A percentile compares a stretch with the other conserved stretches of the same genome.
Evolutionary conservation across 768 basidiomycete genomes (phyloP).

Genomic region (Pleurotus sapidus): DNA sequence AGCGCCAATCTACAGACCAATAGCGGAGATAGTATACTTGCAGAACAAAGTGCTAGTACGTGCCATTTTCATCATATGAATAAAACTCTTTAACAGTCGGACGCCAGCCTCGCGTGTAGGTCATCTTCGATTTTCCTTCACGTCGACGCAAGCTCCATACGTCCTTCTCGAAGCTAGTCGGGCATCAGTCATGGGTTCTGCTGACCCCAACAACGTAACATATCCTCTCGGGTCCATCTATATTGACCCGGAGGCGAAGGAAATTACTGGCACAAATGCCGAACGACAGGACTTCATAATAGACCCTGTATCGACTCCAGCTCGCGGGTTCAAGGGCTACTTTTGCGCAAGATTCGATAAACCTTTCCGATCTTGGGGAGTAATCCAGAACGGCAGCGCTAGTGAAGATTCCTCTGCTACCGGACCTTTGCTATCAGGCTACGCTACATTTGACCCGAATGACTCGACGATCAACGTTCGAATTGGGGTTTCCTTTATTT

Average conservation of each 20-base stretch:
- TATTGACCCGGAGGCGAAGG: conserved; percentile 37
- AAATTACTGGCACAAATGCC: conserved; percentile 62
- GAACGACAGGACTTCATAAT: conserved; percentile 75
- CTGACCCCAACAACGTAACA: conserved; percentile 41
- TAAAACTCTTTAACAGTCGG: neutral
- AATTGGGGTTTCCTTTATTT: conserved; percentile 75
- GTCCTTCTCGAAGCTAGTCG: conserved; percentile 68
- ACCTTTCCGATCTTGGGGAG: conserved; percentile 44
- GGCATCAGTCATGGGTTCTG: conserved; percentile 54
- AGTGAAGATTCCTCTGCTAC: conserved; percentile 24
- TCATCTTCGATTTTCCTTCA: conserved; percentile 70
- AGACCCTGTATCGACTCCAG: conserved; percentile 44
- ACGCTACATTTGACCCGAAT: conserved; percentile 39
- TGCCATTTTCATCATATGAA: neutral
- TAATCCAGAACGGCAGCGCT: conserved; percentile 41
- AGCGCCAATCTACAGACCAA: conserved; percentile 52
- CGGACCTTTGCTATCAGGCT: conserved; percentile 51
- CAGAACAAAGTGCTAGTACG: conserved; percentile 64
- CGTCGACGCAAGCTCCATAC: conserved; percentile 39
- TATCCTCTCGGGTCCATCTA: conserved; percentile 51
- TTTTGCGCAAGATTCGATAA: conserved; percentile 59
- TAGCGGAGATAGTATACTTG: conserved; percentile 46
- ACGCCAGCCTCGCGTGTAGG: conserved; percentile 68
- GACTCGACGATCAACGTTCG: conserved; percentile 43
- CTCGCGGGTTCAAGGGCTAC: conserved; percentile 48